These are phyloP conservation scores for Lodderomyces theae DNA, from an alignment of 1,139 yeast species.

Conservation along the genomic window DNA sequence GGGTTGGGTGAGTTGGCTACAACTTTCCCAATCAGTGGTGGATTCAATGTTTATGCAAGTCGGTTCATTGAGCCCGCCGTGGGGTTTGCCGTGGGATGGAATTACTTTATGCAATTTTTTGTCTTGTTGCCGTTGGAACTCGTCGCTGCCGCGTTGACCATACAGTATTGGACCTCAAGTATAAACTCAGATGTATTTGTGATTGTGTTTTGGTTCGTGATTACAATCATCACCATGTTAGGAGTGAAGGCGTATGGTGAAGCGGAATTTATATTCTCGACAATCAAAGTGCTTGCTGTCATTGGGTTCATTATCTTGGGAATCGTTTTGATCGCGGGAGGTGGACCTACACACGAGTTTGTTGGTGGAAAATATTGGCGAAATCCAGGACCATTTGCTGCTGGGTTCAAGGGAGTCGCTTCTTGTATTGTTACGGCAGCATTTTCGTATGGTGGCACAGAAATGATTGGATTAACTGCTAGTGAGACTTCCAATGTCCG, in stretches of 20 bases:
- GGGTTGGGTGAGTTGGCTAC: slow-evolving; percentile 40
- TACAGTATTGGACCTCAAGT: slow-evolving; percentile 38
- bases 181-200: slow-evolving; percentile 42
- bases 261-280: slow-evolving; percentile 39
- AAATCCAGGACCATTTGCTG: slow-evolving; percentile 40
- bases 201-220: slow-evolving; percentile 34
- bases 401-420: slow-evolving; percentile 44
- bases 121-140: slow-evolving; percentile 34
- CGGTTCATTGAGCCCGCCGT: slow-evolving; percentile 40
- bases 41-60: slow-evolving; percentile 38
- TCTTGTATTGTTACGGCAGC: slow-evolving; percentile 44
- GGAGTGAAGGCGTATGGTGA: slow-evolving; percentile 47
- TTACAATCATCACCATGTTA: slow-evolving; percentile 36
- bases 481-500: slow-evolving; percentile 43
- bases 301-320: slow-evolving; percentile 41
- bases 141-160: slow-evolving; percentile 41
- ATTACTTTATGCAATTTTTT: slow-evolving; percentile 40
- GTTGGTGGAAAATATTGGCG: slow-evolving; percentile 42
- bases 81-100: slow-evolving; percentile 47
- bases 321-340: slow-evolving; percentile 42
- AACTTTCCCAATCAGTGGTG: slow-evolving; percentile 41
- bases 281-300: slow-evolving; percentile 39
- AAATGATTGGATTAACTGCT: slow-evolving; percentile 41
- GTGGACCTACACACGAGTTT: slow-evolving; percentile 35
- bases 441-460: slow-evolving; percentile 43